A percentile compares a stretch with the other conserved stretches of the same genome.
These are phyloP conservation scores for Boletus rubescentipes DNA, from an alignment of 768 basidiomycete genomes.

Conservation along the genomic window DNA sequence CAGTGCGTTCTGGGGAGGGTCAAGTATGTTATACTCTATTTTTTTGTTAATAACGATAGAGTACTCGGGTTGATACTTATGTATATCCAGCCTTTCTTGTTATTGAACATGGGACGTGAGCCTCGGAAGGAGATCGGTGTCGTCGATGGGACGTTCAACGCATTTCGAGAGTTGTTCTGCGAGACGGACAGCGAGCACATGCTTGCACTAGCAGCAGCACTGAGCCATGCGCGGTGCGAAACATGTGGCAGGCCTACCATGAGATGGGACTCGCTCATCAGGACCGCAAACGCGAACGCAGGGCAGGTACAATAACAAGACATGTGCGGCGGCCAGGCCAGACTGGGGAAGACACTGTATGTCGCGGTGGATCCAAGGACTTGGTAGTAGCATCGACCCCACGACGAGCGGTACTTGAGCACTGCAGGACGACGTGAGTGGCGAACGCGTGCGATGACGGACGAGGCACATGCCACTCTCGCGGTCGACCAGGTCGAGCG, in stretches of 20 bases:
- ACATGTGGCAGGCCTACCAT: slow-evolving; percentile 47
- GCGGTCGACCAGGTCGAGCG: slow-evolving; percentile 75
- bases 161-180: slow-evolving; percentile 54
- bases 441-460: background rate
- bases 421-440: slow-evolving; percentile 41
- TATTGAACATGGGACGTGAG: slow-evolving; percentile 17
- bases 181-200: slow-evolving; percentile 65
- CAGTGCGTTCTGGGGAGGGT: slow-evolving; percentile 10
- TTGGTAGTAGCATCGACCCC: slow-evolving; percentile 61
- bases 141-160: slow-evolving; percentile 45
- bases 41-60: slow-evolving; percentile 26
- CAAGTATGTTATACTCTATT: slow-evolving; percentile 27
- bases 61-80: slow-evolving; percentile 13
- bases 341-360: slow-evolving; percentile 54
- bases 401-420: slow-evolving; percentile 55
- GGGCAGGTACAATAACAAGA: slow-evolving; percentile 74
- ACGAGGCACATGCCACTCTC: slow-evolving; percentile 51
- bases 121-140: slow-evolving; percentile 47
- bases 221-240: background rate
- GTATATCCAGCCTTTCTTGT: background rate
- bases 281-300: slow-evolving; percentile 64
- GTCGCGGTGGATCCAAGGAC: slow-evolving; percentile 65
- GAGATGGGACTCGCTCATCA: slow-evolving; percentile 57
- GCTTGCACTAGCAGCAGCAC: slow-evolving; percentile 64
- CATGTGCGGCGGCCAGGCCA: slow-evolving; percentile 40